These are phyloP conservation scores for Dactylonectria estremocensis DNA, from an alignment of 2,329 filamentous ascomycete species.

Conservation along the genomic window DNA sequence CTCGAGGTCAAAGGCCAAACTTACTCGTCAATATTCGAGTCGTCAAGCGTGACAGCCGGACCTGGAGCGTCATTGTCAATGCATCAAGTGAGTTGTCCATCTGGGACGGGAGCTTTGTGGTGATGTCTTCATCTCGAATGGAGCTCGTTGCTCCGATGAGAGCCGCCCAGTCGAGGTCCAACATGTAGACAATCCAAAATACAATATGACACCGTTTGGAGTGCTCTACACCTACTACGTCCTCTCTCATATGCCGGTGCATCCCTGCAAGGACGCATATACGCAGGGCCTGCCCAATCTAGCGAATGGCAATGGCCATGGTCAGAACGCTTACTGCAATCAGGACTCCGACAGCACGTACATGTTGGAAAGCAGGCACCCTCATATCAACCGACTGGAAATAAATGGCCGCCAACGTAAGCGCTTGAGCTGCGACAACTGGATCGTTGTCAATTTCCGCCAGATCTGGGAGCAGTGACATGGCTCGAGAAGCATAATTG, in stretches of 20 bases:
- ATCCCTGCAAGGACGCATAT: constrained; percentile 52
- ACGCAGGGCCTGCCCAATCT: constrained; percentile 53
- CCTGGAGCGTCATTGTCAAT: constrained; percentile 45
- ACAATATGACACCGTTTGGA: constrained; percentile 48
- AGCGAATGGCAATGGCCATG: background rate
- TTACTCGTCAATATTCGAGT: constrained; percentile 42
- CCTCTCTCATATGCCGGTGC: constrained; percentile 47
- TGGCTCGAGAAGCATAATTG: constrained; percentile 57
- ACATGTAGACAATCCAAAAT: constrained; percentile 52
- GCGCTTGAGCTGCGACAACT: constrained; percentile 45
- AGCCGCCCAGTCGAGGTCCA: constrained; percentile 48
- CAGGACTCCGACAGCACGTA: constrained; percentile 30
- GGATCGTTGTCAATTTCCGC: constrained; percentile 42
- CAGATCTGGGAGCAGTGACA: constrained; percentile 57
- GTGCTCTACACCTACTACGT: constrained; percentile 40
- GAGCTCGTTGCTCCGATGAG: constrained; percentile 49
- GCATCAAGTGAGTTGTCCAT: constrained; percentile 47
- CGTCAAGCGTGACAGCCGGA: constrained; percentile 47
- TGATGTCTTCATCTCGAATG: constrained; percentile 50
- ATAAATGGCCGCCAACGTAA: constrained; percentile 55
- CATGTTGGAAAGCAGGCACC: constrained; percentile 56
- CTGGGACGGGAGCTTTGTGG: constrained; percentile 49
- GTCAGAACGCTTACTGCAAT: background rate
- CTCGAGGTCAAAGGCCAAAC: background rate
- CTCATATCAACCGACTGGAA: constrained; percentile 60